Evolutionary conservation across 1,284 basidiomycete genomes (phyloP), one percentile per base, ranked within the genome.

Genomic region (Cystobasidium pallidum): DNA sequence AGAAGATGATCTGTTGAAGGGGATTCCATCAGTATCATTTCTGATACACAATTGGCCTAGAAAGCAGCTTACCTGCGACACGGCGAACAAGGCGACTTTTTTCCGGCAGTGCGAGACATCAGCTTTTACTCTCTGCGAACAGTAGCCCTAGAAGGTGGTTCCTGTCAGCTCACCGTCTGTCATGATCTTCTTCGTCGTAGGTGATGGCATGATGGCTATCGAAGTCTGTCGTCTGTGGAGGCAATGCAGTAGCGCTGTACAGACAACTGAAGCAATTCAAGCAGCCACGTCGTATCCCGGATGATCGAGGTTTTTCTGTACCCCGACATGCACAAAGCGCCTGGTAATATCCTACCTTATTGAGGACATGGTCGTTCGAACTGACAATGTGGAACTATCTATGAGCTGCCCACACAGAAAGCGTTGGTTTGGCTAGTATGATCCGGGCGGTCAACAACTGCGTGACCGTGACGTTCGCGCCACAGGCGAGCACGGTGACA

Each of bases 1-100:
- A 82, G 78, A 81, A 81, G 17, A 78, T 78, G 30, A 82, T 78
- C 74, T 82, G n/a, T n/a, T n/a, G n/a, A 80, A 19, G 21, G 58
- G 36, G 36, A 39, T 6, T 13, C 43, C 43, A 45, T 54, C 26
- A 34, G 34, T n/a, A 59, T 30, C 10, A 28, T 68, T 26, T n/a
- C 11, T 11, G 26, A 32, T 2, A 17, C 34, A 19, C 26, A 54
- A 55, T 17, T 8, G 4, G 45, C 32, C 58, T 6, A 21, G 24
- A 34, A 26, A 34, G 13, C 28, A 39, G 39, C 70, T 26, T 30
- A 66, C 70, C 54, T 66, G 63, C 19, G 45, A 41, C 8, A 72
- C 32, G 19, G 70, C 64, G 34, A 72, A 66, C 52, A 72, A 36
- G 10, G 70, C 61, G 24, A 72, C 70, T 72, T 47, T 45, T 58